phyloP scores from a whole-genome alignment of 495 filamentous ascomycete genomes.

The Lophiotrema nucula region DNA sequence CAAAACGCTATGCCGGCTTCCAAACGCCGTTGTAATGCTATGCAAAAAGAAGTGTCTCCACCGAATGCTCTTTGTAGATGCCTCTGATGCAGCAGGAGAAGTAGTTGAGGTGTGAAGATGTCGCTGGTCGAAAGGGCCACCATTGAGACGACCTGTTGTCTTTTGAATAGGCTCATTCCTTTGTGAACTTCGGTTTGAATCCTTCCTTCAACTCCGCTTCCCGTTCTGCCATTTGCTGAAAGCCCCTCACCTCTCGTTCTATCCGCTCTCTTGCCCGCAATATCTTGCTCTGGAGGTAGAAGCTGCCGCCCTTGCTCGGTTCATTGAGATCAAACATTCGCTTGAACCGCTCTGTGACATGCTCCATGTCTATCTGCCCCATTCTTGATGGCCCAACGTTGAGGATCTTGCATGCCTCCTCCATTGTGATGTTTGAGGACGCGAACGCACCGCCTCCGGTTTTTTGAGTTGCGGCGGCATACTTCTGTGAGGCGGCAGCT shows the following conservation, averaged over 20 bases:
- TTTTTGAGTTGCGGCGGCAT: conserved; percentile 63
- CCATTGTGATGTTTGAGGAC: conserved; percentile 76
- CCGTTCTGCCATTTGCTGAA: conserved; percentile 46
- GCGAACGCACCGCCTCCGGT: conserved; percentile 52
- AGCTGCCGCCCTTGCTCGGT: conserved; percentile 90
- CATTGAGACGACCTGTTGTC: no score
- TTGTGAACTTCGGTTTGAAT: conserved; percentile 93
- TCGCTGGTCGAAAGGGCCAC: no score
- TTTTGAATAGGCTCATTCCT: conserved; percentile 50
- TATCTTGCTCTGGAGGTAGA: conserved; percentile 97
- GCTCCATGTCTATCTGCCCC: conserved; percentile 72
- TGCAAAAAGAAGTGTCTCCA: no score
- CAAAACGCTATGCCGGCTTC: conserved; percentile 23
- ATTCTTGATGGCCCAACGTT: conserved; percentile 86
- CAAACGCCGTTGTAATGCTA: conserved; percentile 27
- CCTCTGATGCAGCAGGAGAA: no score
- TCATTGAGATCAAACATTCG: conserved; percentile 91
- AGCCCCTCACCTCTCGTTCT: conserved; percentile 67
- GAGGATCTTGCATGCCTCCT: conserved; percentile 96
- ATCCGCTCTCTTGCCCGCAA: conserved; percentile 86
- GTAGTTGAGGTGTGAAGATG: no score
- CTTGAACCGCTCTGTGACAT: conserved; percentile 85
- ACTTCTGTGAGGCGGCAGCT: conserved; percentile 77
- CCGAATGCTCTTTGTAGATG: no score
- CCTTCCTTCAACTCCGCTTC: conserved; percentile 76